phyloP scores from a whole-genome alignment of 768 basidiomycete species.

The Lyophyllum shimeji region DNA sequence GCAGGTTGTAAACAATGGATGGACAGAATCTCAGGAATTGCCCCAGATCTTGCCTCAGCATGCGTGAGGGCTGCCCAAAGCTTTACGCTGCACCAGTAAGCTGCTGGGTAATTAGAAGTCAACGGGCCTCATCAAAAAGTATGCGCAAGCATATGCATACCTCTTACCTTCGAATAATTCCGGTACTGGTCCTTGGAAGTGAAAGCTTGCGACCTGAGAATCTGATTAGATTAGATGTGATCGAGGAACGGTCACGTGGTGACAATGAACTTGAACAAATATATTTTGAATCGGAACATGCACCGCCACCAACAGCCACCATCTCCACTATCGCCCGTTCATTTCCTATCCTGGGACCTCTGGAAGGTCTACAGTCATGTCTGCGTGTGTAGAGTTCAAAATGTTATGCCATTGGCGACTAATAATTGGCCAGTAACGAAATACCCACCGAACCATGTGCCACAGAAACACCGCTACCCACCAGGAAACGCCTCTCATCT shows the following conservation, averaged over 20 bases:
- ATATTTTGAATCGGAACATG: background rate
- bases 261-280: background rate
- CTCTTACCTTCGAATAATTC: too few species aligned
- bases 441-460: slow-evolving; percentile 4
- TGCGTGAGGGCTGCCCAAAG: too few species aligned
- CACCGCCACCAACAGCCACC: background rate
- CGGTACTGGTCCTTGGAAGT: too few species aligned
- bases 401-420: background rate
- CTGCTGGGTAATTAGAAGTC: too few species aligned
- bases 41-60: too few species aligned
- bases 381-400: background rate
- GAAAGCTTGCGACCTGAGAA: background rate
- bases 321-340: background rate
- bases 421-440: background rate
- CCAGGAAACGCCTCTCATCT: slow-evolving; percentile 35
- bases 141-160: too few species aligned
- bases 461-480: slow-evolving; percentile 17
- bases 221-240: background rate
- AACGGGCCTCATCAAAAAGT: too few species aligned
- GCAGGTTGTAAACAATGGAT: too few species aligned
- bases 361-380: background rate
- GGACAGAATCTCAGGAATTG: too few species aligned
- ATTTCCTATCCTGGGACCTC: background rate
- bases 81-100: too few species aligned
- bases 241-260: background rate